phyloP scores from a whole-genome alignment of 345 rosid genomes.

The Eucalyptus rudis region DNA sequence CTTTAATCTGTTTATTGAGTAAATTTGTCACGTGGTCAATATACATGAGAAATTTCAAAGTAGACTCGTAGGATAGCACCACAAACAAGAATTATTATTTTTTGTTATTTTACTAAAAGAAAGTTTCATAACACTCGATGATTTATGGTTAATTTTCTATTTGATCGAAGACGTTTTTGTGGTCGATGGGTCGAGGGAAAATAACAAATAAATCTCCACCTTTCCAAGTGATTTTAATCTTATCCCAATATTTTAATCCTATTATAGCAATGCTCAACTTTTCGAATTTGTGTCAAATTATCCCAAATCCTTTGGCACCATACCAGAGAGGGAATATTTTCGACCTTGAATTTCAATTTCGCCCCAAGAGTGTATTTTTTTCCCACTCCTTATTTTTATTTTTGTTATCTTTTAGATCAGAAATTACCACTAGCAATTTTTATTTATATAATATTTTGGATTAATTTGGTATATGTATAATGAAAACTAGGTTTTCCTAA shows the following conservation, averaged over 20 bases:
- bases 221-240: background rate
- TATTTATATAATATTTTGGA: too few relatives aligned
- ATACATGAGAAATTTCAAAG: background rate
- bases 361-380: too few relatives aligned
- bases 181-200: background rate
- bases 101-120: background rate
- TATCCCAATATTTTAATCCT: background rate
- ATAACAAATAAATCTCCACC: background rate
- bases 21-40: background rate
- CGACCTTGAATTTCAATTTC: background rate
- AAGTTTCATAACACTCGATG: background rate
- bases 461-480: too few relatives aligned
- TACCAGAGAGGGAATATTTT: background rate
- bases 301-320: background rate
- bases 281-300: background rate
- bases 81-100: background rate
- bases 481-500: background rate
- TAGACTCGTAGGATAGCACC: background rate
- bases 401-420: too few relatives aligned
- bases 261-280: background rate
- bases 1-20: background rate
- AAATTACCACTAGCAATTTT: too few relatives aligned
- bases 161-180: too few relatives aligned
- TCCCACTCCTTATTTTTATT: too few relatives aligned
- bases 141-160: background rate